These are phyloP conservation scores for Lycium barbarum DNA, from an alignment of 257 asterid genomes.

Conservation along the genomic window DNA sequence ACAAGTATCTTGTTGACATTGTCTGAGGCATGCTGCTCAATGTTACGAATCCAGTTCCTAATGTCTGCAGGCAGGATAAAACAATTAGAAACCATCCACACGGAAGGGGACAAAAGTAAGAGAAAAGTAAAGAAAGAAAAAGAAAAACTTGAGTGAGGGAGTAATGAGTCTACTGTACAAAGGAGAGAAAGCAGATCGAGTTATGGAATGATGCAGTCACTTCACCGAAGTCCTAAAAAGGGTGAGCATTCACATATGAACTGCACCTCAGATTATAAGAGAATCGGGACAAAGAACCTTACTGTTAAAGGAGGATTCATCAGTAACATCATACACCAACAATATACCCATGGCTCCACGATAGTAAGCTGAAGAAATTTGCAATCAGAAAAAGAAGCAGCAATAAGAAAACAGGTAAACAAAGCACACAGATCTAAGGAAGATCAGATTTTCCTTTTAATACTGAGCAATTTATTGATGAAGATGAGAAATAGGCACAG, in stretches of 20 bases:
- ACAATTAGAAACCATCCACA: neutral
- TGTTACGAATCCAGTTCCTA: constrained; percentile 56
- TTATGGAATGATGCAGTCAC: neutral
- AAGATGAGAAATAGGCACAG: neutral
- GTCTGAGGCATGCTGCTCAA: constrained; percentile 59
- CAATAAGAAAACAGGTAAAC: neutral
- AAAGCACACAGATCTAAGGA: neutral
- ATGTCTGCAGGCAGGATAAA: constrained; percentile 41
- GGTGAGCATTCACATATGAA: neutral
- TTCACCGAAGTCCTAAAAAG: neutral
- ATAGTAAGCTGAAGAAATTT: constrained; percentile 46
- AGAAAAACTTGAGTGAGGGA: neutral
- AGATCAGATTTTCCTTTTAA: neutral
- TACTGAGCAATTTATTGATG: neutral
- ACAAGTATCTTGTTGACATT: constrained; percentile 54
- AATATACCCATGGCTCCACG: constrained; percentile 60
- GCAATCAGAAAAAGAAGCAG: constrained; percentile 18
- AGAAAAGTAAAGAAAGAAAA: neutral
- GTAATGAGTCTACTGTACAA: neutral
- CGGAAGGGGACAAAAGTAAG: neutral
- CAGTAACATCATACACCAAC: constrained; percentile 56
- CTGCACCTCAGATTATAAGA: neutral
- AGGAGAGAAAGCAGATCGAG: neutral
- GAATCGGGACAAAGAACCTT: constrained; percentile 33
- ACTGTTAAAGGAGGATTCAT: constrained; percentile 55